A percentile compares a stretch with the other conserved stretches of the same genome.
These are phyloP conservation scores for Geranomyces variabilis DNA, from an alignment of 192 early-diverging fungal genomes.

Conservation along the genomic window DNA sequence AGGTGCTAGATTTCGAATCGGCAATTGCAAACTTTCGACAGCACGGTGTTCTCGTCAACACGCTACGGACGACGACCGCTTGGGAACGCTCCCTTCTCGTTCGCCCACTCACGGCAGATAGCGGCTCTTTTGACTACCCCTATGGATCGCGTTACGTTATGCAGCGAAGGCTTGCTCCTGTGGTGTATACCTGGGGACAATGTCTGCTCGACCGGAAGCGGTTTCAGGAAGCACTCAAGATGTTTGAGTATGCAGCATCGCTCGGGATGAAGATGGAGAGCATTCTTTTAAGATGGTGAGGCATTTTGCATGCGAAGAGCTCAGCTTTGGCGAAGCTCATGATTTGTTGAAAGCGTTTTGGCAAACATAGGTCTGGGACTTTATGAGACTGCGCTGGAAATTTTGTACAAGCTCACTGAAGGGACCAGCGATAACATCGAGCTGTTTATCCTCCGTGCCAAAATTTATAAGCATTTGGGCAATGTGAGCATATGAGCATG, in stretches of 20 bases:
- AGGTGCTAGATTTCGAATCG: conserved; percentile 40
- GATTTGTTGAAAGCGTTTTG: conserved; percentile 27
- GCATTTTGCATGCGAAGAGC: background rate
- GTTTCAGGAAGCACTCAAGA: conserved; percentile 44
- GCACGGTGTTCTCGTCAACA: background rate
- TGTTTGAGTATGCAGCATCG: conserved; percentile 31
- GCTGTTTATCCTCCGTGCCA: conserved; percentile 51
- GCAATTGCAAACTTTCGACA: conserved; percentile 44
- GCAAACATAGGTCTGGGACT: conserved; percentile 40
- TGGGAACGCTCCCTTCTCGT: conserved; percentile 14
- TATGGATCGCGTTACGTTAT: conserved; percentile 12
- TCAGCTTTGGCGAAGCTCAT: background rate
- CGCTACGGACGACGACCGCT: background rate
- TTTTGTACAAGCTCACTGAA: conserved; percentile 45
- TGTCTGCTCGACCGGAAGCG: conserved; percentile 51
- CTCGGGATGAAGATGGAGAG: conserved; percentile 30
- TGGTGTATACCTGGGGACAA: conserved; percentile 46
- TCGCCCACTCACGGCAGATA: conserved; percentile 12
- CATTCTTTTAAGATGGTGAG: conserved; percentile 35
- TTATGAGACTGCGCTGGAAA: conserved; percentile 42
- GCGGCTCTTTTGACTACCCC: background rate
- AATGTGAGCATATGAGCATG: conserved; percentile 17
- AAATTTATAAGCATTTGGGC: conserved; percentile 43
- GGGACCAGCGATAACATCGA: conserved; percentile 35
- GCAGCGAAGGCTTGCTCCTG: background rate